A percentile compares a stretch with the other conserved stretches of the same genome.
phyloP scores from a whole-genome alignment of 176 grass and related monocot genomes.

The Carex pumila region DNA sequence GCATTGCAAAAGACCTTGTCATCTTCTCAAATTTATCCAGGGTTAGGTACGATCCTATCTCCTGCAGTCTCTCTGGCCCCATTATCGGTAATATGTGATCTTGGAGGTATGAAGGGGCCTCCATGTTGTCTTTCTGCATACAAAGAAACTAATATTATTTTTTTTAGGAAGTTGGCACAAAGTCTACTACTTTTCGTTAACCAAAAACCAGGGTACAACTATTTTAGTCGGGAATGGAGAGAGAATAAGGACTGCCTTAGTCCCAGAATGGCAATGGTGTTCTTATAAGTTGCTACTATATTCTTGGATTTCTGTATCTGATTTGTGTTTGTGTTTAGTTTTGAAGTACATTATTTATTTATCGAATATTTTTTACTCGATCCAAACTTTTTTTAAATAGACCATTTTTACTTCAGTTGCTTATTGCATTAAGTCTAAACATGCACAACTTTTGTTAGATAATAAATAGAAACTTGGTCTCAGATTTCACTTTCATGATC shows the following conservation, averaged over 20 bases:
- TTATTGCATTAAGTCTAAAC: neutral
- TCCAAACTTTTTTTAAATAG: neutral
- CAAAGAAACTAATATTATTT: neutral
- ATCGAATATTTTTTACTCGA: neutral
- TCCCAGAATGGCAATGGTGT: neutral
- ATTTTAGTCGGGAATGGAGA: too few relatives aligned
- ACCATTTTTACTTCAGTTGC: neutral
- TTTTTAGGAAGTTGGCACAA: too few relatives aligned
- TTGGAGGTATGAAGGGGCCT: conserved; percentile 53
- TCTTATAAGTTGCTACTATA: neutral
- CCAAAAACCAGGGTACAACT: too few relatives aligned
- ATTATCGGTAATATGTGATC: conserved; percentile 82
- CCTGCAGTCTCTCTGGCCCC: conserved; percentile 80
- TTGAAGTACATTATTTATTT: neutral
- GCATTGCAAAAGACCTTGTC: conserved; percentile 82
- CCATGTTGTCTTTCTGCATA: conserved; percentile 39
- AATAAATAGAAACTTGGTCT: neutral
- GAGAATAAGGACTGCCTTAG: neutral
- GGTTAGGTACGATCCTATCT: conserved; percentile 68
- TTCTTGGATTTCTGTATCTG: neutral
- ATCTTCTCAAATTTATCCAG: conserved; percentile 94
- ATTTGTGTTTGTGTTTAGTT: neutral
- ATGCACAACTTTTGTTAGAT: neutral
- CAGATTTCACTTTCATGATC: neutral
- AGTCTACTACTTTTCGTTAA: too few relatives aligned